phyloP scores from a whole-genome alignment of 768 basidiomycete genomes.

The Termitomyces sp. region DNA sequence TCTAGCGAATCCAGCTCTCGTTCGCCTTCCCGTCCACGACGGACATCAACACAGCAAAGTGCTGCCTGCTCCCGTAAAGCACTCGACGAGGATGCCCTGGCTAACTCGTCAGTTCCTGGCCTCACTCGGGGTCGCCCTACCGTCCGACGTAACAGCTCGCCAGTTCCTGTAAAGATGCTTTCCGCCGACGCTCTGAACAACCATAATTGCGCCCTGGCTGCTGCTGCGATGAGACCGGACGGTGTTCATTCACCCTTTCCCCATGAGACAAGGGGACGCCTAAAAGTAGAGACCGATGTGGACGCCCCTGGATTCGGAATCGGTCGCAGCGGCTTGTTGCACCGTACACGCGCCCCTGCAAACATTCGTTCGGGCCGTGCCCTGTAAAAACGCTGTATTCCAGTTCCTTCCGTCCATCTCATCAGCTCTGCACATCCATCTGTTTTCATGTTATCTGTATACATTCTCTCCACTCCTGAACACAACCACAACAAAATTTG shows the following conservation, averaged over 20 bases:
- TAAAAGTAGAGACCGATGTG: conserved; percentile 43
- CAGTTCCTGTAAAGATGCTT: conserved; percentile 44
- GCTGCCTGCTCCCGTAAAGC: conserved; percentile 13
- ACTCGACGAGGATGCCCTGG: conserved; percentile 38
- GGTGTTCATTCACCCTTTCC: conserved; percentile 18
- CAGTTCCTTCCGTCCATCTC: background rate
- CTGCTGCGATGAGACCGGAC: conserved; percentile 17
- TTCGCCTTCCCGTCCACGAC: conserved; percentile 36
- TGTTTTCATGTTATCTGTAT: conserved; percentile 7
- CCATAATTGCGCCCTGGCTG: conserved; percentile 19
- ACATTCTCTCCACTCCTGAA: background rate
- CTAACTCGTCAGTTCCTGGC: conserved; percentile 40
- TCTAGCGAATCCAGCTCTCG: conserved; percentile 29
- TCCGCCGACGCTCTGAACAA: conserved; percentile 26
- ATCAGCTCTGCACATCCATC: background rate
- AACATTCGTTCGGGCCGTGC: conserved; percentile 12
- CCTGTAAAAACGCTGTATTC: conserved; percentile 6
- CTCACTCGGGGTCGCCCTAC: conserved; percentile 44
- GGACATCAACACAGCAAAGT: conserved; percentile 10
- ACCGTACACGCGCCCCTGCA: conserved; percentile 29
- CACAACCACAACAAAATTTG: conserved; percentile 1
- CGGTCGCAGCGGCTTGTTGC: conserved; percentile 60
- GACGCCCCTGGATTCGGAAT: conserved; percentile 58
- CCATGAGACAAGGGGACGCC: conserved; percentile 45
- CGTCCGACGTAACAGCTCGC: conserved; percentile 53